Evolutionary conservation across 441 rosid genomes (phyloP), one percentile per base, ranked within the genome.

Genomic region (Erodium texanum): DNA sequence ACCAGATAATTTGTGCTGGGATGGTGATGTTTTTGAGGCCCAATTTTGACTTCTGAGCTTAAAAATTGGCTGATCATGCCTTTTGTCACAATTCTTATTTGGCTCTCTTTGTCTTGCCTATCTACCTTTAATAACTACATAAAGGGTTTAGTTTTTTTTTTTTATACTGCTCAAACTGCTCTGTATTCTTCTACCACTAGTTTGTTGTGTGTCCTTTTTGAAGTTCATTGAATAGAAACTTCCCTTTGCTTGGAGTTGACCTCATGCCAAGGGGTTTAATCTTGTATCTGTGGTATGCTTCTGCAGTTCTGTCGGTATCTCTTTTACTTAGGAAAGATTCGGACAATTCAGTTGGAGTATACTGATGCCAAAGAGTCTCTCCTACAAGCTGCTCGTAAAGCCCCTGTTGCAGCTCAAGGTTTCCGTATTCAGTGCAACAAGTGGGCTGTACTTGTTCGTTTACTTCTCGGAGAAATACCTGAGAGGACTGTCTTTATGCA

Each of bases 291-390:
- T 14, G 16, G 48, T 3, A 48, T 64, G 20, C 63, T 74, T 71
- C 70, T 77, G 78, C 87, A 85, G 92, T 83, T 83, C 68, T 85
- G 87, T 75, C 71, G 84, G 68, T 87, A 87, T 62, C 80, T 85
- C 58, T 87, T 85, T 67, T 87, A 87, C 80, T 82, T 83, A 1
- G 89, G 92, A 71, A 85, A 85, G 77, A 87, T 87, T 71, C 80
- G 83, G 67, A 85, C 92, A 1, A 85, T 87, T 69, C 87, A 87
- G 75, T 78, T 87, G 18, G 87, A 87, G 78, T 87, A 87, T 64
- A 83, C 92, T 0, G 86, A 87, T 74, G 89, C 89, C 64, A 86
- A 84, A 78, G 87, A 86, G 72, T 79, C 82, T 75, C 84, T 86
- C 67, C 85, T 80, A 59, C 86, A 83, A 79, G 89, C 91, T 63